These are phyloP conservation scores for Sporothrix pseudoabietina DNA, from an alignment of 2,329 filamentous ascomycete species.

Conservation along the genomic window DNA sequence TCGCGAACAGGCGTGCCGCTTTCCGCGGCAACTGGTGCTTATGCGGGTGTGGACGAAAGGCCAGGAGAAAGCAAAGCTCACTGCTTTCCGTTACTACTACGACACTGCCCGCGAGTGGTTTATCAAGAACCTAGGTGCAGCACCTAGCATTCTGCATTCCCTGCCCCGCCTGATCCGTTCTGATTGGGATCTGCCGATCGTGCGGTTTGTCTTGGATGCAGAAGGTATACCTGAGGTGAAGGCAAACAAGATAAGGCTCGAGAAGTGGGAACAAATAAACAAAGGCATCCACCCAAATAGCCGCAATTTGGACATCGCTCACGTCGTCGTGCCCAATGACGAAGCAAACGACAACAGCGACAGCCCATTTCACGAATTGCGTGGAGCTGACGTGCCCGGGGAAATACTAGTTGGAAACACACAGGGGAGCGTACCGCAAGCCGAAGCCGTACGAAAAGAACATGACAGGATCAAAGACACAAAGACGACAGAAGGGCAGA, in stretches of 20 bases:
- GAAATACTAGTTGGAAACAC: neutral
- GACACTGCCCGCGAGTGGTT: neutral
- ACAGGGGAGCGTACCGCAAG: neutral
- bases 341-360: neutral
- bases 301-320: neutral
- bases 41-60: neutral
- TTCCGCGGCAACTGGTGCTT: neutral
- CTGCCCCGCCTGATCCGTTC: constrained; percentile 22
- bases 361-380: neutral
- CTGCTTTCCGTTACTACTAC: constrained; percentile 3
- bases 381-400: neutral
- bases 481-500: neutral
- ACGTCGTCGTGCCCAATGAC: neutral
- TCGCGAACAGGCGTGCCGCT: neutral
- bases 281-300: neutral
- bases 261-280: neutral
- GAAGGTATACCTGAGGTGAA: neutral
- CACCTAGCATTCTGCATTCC: neutral
- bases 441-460: neutral
- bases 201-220: neutral
- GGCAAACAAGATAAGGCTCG: neutral
- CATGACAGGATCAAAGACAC: neutral
- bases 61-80: neutral
- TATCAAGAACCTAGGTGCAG: neutral
- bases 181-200: neutral